These are phyloP conservation scores for Trichoderma polysporum DNA, from an alignment of 2,329 filamentous ascomycete species.

Conservation along the genomic window DNA sequence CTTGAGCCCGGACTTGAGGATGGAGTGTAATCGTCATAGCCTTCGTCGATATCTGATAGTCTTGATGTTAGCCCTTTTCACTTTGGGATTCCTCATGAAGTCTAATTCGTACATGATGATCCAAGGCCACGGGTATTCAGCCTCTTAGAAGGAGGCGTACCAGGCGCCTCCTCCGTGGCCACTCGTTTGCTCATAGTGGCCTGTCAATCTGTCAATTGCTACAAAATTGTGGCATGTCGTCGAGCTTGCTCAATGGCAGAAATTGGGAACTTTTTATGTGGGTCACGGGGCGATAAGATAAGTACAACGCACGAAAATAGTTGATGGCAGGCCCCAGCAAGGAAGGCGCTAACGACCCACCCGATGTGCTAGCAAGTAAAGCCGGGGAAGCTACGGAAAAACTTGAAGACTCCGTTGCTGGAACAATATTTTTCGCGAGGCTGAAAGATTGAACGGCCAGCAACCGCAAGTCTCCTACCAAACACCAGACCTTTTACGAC, in stretches of 20 bases:
- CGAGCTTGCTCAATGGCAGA: slow-evolving; percentile 32
- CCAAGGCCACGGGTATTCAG: slow-evolving; percentile 24
- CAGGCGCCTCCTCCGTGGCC: slow-evolving; percentile 28
- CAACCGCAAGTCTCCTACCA: not conserved
- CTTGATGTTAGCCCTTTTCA: not conserved
- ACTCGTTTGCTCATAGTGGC: slow-evolving; percentile 36
- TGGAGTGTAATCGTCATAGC: slow-evolving; percentile 36
- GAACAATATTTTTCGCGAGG: slow-evolving; percentile 34
- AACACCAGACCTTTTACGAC: not conserved
- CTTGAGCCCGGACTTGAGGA: slow-evolving; percentile 36
- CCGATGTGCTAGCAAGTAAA: not conserved
- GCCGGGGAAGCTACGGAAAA: slow-evolving; percentile 36
- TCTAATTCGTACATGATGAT: slow-evolving; percentile 27
- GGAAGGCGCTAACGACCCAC: not conserved
- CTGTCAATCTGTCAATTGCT: slow-evolving; percentile 11
- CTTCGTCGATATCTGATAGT: slow-evolving; percentile 32
- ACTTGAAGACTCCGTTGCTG: slow-evolving; percentile 30
- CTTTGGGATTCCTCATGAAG: not conserved
- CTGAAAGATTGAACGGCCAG: slow-evolving; percentile 5
- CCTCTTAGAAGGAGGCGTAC: slow-evolving; percentile 32
- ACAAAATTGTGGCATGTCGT: slow-evolving; percentile 5
- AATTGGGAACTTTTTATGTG: slow-evolving; percentile 28
- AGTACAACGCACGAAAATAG: not conserved
- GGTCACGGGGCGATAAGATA: slow-evolving; percentile 19
- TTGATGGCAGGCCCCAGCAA: slow-evolving; percentile 9